phyloP scores from a whole-genome alignment of 495 filamentous ascomycete species.

The Collariella sp. region DNA sequence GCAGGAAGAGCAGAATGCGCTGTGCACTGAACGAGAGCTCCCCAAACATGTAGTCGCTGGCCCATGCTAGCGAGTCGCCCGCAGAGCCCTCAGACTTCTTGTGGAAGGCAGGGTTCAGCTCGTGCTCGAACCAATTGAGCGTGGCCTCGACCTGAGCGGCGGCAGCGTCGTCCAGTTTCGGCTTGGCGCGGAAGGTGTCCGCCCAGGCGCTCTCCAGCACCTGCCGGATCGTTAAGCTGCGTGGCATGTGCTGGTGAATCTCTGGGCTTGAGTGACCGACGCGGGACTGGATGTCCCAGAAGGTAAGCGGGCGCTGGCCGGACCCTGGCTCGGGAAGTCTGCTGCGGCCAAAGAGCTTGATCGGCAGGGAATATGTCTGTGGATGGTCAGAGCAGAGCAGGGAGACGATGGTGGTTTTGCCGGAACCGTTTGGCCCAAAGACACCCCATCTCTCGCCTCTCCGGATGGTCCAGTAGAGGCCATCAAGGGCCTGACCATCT shows the following conservation, averaged over 20 bases:
- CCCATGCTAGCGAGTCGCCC: conserved; percentile 49
- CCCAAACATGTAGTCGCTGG: conserved; percentile 60
- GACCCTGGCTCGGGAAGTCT: conserved; percentile 59
- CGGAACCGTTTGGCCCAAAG: conserved; percentile 82
- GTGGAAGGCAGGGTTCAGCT: conserved; percentile 50
- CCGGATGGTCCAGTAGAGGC: conserved; percentile 74
- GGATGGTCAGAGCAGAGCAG: conserved; percentile 93
- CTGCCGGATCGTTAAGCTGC: conserved; percentile 61
- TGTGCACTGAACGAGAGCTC: conserved; percentile 70
- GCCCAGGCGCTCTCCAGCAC: conserved; percentile 79
- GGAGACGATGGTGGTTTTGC: conserved; percentile 88
- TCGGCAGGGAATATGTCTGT: conserved; percentile 80
- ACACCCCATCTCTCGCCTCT: conserved; percentile 83
- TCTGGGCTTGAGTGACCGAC: conserved; percentile 92
- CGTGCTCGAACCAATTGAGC: conserved; percentile 63
- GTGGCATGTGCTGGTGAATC: conserved; percentile 86
- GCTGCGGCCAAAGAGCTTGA: conserved; percentile 73
- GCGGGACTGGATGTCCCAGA: conserved; percentile 84
- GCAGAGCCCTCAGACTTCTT: neutral
- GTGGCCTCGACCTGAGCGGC: conserved; percentile 52
- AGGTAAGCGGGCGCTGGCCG: conserved; percentile 66
- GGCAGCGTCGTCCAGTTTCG: conserved; percentile 48
- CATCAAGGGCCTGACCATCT: conserved; percentile 39
- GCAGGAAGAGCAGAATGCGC: conserved; percentile 73
- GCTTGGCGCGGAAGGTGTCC: conserved; percentile 69